Base-by-base conservation (phyloP, 176 grass and related monocot genomes). In the Cymbopogon citratus region DNA sequence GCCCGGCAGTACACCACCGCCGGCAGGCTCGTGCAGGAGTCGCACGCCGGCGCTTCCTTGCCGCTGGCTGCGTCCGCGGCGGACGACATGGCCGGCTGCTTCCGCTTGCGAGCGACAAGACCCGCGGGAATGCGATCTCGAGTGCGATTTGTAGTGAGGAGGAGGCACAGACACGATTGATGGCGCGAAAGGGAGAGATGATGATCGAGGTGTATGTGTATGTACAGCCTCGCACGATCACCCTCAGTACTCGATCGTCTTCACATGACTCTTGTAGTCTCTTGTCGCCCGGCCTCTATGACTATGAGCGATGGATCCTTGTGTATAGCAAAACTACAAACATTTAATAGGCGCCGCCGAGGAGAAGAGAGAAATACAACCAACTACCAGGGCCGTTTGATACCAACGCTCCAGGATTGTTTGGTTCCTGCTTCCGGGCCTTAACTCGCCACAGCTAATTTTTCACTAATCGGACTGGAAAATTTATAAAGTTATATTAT, bases 1-100 rank as follows among this genome's bases (percentile, higher is more conserved):
- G 95, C 95, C 6, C 88, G 86, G 91, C 96, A 98, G 83, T 85
- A 93, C 13, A 95, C 86, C 23, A 95, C 78, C 1, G 90, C 84
- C 52, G 13, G 45, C 45, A 15, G 13, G 35, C 25, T 56, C 33
- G 48, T 24, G 85, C 95, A 98, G 86, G 81, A 91, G 13, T 97
- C 88, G n/a, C 94, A 97, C 46, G 69, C 13, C 69, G 35, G 26
- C 2, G 6, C 35, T 5, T 60, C 51, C 26, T 31, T 44, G 59
- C 6, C 67, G 19, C 4, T 16, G 7, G 8, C 14, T 38, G 18
- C 72, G 29, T 6, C 75, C 18, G 12, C 1, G 71, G 14, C 14
- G 5, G 66, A n/a, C 66, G 45, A 46, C 45, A 88, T 83, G 74
- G 57, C 10, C 23, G 34, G 14, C 16, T 54, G 9, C 23, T 41